phyloP scores from a whole-genome alignment of 2,329 filamentous ascomycete genomes.

The Nothomitra cinnamomea region DNA sequence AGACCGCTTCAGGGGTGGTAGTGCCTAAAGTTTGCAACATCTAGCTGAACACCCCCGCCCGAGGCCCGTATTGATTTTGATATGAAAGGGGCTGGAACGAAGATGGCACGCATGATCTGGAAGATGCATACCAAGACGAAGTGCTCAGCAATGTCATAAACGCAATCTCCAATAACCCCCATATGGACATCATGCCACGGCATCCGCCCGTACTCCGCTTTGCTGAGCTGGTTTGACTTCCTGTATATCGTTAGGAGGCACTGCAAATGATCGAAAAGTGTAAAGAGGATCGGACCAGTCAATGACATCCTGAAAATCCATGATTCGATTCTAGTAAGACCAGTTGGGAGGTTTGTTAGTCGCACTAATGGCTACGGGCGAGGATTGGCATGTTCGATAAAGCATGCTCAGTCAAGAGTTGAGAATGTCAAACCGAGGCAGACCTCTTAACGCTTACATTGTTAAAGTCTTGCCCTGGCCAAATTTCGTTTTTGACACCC shows the following conservation, averaged over 20 bases:
- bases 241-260: neutral
- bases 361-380: neutral
- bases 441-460: constrained; percentile 31
- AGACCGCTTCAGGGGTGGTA: too few species aligned
- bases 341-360: neutral
- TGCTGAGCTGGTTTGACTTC: constrained; percentile 84
- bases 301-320: constrained; percentile 83
- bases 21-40: too few species aligned
- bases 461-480: constrained; percentile 94
- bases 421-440: neutral
- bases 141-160: constrained; percentile 90
- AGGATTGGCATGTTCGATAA: too few species aligned
- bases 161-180: constrained; percentile 74
- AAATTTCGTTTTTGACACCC: constrained; percentile 67
- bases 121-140: constrained; percentile 44
- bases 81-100: neutral
- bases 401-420: neutral
- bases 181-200: constrained; percentile 96
- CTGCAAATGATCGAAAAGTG: neutral
- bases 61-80: neutral
- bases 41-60: too few species aligned
- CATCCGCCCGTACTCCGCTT: constrained; percentile 86
- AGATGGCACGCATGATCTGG: neutral
- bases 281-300: constrained; percentile 38
- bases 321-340: constrained; percentile 48